Conservation (phyloP, 129 eudicot genomes). For the Dittrichia graveolens region DNA sequence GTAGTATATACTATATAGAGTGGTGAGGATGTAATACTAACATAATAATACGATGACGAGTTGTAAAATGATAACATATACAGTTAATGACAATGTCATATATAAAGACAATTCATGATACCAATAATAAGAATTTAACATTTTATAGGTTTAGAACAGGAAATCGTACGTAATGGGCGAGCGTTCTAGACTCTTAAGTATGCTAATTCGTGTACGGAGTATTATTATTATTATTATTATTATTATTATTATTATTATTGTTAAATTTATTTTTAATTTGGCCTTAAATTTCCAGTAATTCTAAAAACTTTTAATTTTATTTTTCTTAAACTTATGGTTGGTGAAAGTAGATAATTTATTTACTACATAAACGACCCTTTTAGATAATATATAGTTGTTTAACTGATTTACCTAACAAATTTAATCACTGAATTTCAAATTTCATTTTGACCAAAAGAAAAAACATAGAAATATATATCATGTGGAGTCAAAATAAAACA, state of each 20-base stretch:
- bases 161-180: not conserved
- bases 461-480: not conserved
- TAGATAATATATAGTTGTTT: not conserved
- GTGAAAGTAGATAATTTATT: conserved; percentile 14
- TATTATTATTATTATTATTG: no score
- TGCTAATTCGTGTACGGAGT: no score
- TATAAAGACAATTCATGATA: no score
- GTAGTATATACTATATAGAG: no score
- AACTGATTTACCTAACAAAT: conserved; percentile 28
- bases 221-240: no score
- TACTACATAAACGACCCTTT: not conserved
- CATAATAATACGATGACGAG: no score
- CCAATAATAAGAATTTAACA: no score
- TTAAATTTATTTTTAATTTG: no score
- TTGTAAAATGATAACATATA: no score
- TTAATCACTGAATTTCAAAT: not conserved
- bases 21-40: no score
- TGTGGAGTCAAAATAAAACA: conserved; percentile 18
- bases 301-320: not conserved
- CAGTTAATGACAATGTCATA: no score
- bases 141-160: not conserved
- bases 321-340: not conserved
- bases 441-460: not conserved
- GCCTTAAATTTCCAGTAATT: no score
- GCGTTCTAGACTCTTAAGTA: not conserved